Evolutionary conservation across 345 rosid genomes (phyloP), one percentile per base, ranked within the genome.

Genomic region (Pseudoturritis turrita): DNA sequence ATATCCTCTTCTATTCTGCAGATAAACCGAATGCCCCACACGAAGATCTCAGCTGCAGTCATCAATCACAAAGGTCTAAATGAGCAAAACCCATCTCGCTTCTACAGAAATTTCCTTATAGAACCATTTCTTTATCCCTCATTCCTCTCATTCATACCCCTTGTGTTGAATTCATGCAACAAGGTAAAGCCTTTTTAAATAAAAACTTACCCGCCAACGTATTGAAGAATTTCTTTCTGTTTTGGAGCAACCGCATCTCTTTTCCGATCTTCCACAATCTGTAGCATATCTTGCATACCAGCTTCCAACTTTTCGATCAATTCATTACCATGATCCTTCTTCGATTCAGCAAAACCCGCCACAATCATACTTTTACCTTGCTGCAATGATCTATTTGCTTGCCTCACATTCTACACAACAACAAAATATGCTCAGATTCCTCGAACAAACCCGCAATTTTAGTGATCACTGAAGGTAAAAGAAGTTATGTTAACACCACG

Each of bases 1-100:
- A 95, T 95, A 65, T 91, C 99, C 96, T 95, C 99, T 87, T 95
- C 99, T 83, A 95, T 96, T 91, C 99, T 91, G 97, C 97, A 89
- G 94, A 89, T 36, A 70, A 89, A 92, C 68, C 86, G 88, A 93
- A 93, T 90, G 93, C 99, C 90, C 99, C 90, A 95, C 87, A 76
- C 35, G 91, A 94, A 89, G 87, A 95, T 95, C 97, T 95, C 98
- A 94, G 97, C 99, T 95, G 99, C 96, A 95, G 96, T 95, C 92
- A 94, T 91, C 90, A 89, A 85, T 95, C 84, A 84, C 89, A 88
- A 88, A 36, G 52, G 26, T 66, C 55, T 67, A 77, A 77, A 77
- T 77, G 77, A 71, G 80, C 62, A 58, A 35, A 71, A 36, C 75
- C 71, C 59, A 66, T 65, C 69, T 76, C 71, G 15, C 23, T 59